A percentile compares a stretch with the other conserved stretches of the same genome.
Evolutionary conservation across 2,329 filamentous ascomycete genomes (phyloP).

Genomic region (Blumeriella jaapii): DNA sequence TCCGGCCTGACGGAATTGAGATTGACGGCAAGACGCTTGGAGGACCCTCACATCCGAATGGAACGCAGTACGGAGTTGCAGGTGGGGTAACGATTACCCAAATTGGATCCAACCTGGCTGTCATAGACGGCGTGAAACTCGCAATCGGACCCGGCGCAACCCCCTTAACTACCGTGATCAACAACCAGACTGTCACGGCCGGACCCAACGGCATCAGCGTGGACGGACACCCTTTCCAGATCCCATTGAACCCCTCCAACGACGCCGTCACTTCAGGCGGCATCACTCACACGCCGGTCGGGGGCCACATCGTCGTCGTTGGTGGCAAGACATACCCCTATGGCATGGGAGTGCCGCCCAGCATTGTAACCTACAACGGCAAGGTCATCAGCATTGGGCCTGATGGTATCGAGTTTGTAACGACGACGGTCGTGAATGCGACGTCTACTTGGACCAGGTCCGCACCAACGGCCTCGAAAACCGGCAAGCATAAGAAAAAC

Average conservation of each 20-base stretch:
- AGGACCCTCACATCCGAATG: slow-evolving; percentile 12
- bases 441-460: no score
- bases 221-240: slow-evolving; percentile 13
- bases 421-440: slow-evolving; percentile 17
- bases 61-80: slow-evolving; percentile 19
- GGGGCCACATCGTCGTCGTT: slow-evolving; percentile 15
- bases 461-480: no score
- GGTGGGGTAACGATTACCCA: slow-evolving; percentile 22
- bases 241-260: slow-evolving; percentile 18
- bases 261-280: slow-evolving; percentile 17
- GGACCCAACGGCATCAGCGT: slow-evolving; percentile 35
- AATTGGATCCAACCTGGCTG: slow-evolving; percentile 27
- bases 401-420: slow-evolving; percentile 20
- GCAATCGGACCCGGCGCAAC: slow-evolving; percentile 36
- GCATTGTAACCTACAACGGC: slow-evolving; percentile 14
- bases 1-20: slow-evolving; percentile 16
- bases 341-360: slow-evolving; percentile 13
- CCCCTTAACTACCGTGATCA: slow-evolving; percentile 35
- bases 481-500: no score
- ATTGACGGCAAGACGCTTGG: slow-evolving; percentile 17
- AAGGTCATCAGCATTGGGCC: slow-evolving; percentile 23
- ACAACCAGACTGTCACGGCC: slow-evolving; percentile 40
- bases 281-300: slow-evolving; percentile 19
- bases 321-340: slow-evolving; percentile 20
- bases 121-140: slow-evolving; percentile 40